Percentiles rank a stretch among this genome's conserved stretches.
Conservation (phyloP, 2,329 filamentous ascomycete species). For the Phoma sp. region DNA sequence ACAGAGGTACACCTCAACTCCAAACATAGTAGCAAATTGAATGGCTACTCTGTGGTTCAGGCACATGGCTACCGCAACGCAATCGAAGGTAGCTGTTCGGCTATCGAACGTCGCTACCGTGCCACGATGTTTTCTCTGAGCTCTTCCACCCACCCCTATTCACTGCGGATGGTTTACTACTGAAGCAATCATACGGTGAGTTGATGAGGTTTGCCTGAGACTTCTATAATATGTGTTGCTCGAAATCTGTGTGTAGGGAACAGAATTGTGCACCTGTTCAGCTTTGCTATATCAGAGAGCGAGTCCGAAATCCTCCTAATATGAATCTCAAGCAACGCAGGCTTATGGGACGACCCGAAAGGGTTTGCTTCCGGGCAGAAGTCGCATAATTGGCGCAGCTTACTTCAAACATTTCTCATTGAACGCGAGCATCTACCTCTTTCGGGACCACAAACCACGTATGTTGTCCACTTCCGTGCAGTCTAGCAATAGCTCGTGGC, state of each 20-base stretch:
- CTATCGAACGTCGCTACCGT: not conserved
- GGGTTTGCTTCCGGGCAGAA: no score
- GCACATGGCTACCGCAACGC: not conserved
- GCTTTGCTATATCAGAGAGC: no score
- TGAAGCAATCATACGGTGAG: not conserved
- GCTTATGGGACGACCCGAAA: no score
- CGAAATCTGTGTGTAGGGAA: no score
- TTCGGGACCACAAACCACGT: conserved; percentile 22
- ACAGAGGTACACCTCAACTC: no score
- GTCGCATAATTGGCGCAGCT: no score
- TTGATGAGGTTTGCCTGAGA: not conserved
- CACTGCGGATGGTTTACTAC: not conserved
- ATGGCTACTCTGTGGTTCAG: not conserved
- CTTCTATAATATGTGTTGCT: no score
- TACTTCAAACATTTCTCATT: not conserved
- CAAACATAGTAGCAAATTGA: not conserved
- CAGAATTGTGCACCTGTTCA: no score
- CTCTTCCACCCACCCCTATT: not conserved
- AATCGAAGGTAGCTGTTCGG: not conserved
- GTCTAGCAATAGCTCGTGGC: conserved; percentile 23
- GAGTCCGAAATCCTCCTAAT: no score
- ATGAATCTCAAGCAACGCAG: no score
- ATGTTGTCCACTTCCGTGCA: conserved; percentile 25
- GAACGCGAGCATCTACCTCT: not conserved
- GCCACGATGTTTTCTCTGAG: not conserved